Base-by-base conservation (phyloP, 768 basidiomycete species). In the Panaeolus papilionaceus region DNA sequence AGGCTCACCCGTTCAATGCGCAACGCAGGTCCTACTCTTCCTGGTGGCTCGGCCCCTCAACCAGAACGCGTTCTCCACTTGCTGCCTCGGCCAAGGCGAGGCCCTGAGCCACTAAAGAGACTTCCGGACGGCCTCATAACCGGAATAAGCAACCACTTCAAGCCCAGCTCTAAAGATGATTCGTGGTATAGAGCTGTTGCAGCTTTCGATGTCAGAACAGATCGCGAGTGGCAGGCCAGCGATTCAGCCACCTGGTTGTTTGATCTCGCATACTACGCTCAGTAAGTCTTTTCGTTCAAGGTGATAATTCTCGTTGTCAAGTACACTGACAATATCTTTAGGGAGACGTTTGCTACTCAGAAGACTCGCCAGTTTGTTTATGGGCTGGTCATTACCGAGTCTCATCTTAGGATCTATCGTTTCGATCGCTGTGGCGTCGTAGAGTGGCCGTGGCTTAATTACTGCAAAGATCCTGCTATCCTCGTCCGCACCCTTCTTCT, bases 371-470 rank as follows among this genome's bases (percentile, higher is more conserved):
- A 58, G 14, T 37, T 28, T 16, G 54, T 58, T 8, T 58, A 58
- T 28, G 28, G 28, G 4, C 8, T 58, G 10, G 16, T 58, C 12
- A 58, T 58, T 0, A 12, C 54, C 4, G 54, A 58, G 28, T n/a
- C 54, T 28, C 54, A 58, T 58, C 9, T 58, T 37, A 9, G 54
- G 12, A 23, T 58, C 10, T 58, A 12, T 16, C 54, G 54, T 10
- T 58, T 58, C 16, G 54, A 58, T 28, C 54, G 54, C 33, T 58
- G 54, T n/a, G 54, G 54, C 26, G 54, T 16, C 3, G 54, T 58
- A 12, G 28, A 58, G 28, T 58, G 54, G 54, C 54, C 54, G 3
- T 58, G 54, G 54, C 54, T 58, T 11, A 58, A 58, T 16, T 58
- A 28, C 16, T 11, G 14, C 26, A 12, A 58, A 33, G 54, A 58